These are phyloP conservation scores for Liquidambar formosana DNA, from an alignment of 164 flowering plant genomes.

Conservation along the genomic window DNA sequence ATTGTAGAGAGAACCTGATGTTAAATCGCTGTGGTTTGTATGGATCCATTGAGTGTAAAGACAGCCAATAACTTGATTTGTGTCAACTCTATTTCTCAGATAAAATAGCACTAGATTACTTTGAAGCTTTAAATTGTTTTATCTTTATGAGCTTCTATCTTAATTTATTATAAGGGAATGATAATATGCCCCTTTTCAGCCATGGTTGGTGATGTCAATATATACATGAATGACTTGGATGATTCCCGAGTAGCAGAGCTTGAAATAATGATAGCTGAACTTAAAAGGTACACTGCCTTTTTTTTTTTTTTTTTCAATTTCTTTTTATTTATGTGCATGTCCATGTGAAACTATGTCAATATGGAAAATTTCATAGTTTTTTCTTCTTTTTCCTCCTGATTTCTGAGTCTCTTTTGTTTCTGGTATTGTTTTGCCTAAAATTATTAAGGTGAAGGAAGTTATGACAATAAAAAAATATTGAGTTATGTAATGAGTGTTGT, in stretches of 20 bases:
- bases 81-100: too few species aligned
- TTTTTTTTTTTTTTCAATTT: not conserved
- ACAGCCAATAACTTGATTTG: not conserved
- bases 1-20: not conserved
- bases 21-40: not conserved
- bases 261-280: slow-evolving; percentile 95
- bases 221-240: slow-evolving; percentile 89
- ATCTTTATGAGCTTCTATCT: not conserved
- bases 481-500: not conserved
- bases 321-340: not conserved
- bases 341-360: not conserved
- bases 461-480: not conserved
- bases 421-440: not conserved
- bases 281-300: slow-evolving; percentile 53
- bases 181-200: slow-evolving; percentile 47
- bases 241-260: slow-evolving; percentile 75
- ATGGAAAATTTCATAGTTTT: not conserved
- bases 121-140: not conserved
- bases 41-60: not conserved
- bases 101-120: too few species aligned
- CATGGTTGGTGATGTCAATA: slow-evolving; percentile 95
- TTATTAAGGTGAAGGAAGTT: not conserved
- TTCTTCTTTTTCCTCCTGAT: too few species aligned
- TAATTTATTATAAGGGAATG: not conserved
- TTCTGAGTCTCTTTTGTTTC: not conserved